Evolutionary conservation across 169 alveolate genomes (phyloP).

Genomic region (Babesia microti): DNA sequence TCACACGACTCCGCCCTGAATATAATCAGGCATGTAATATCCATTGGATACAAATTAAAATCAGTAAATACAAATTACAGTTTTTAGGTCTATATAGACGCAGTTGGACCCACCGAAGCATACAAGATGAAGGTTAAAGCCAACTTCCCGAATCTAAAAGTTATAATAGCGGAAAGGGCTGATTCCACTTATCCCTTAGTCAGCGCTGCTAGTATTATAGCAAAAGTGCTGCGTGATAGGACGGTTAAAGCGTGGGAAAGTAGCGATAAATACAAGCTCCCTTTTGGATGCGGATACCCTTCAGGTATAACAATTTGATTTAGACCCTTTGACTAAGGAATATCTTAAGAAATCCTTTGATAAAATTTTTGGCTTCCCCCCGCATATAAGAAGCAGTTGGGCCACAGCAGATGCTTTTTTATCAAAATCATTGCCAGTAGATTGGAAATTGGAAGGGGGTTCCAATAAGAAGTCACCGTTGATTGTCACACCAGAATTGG

Average conservation of each 20-base stretch:
- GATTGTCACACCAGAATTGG: too few species aligned
- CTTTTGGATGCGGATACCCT: slow-evolving; percentile 68
- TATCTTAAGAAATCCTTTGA: slow-evolving; percentile 77
- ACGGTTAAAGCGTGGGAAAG: slow-evolving; percentile 48
- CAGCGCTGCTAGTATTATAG: slow-evolving; percentile 94
- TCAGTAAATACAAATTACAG: slow-evolving; percentile 5
- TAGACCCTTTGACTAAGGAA: slow-evolving; percentile 80
- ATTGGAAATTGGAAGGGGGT: too few species aligned
- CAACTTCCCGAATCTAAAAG: slow-evolving; percentile 64
- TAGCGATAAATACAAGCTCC: slow-evolving; percentile 14
- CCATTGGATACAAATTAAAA: slow-evolving; percentile 30
- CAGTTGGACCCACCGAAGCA: slow-evolving; percentile 86
- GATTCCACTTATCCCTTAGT: slow-evolving; percentile 89
- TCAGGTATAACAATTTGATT: slow-evolving; percentile 48
- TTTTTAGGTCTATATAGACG: slow-evolving; percentile 74
- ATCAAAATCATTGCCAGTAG: too few species aligned
- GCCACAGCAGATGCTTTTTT: slow-evolving; percentile 72
- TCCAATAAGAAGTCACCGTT: too few species aligned
- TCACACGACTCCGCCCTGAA: slow-evolving; percentile 82
- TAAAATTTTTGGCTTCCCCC: slow-evolving; percentile 88
- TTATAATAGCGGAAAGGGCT: slow-evolving; percentile 85
- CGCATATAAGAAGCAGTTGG: slow-evolving; percentile 76
- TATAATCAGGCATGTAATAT: slow-evolving; percentile 51
- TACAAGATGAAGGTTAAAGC: slow-evolving; percentile 67
- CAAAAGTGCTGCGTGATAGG: slow-evolving; percentile 90